Conservation (phyloP, 1,139 yeast species). For the Suhomyces bokatorum region DNA sequence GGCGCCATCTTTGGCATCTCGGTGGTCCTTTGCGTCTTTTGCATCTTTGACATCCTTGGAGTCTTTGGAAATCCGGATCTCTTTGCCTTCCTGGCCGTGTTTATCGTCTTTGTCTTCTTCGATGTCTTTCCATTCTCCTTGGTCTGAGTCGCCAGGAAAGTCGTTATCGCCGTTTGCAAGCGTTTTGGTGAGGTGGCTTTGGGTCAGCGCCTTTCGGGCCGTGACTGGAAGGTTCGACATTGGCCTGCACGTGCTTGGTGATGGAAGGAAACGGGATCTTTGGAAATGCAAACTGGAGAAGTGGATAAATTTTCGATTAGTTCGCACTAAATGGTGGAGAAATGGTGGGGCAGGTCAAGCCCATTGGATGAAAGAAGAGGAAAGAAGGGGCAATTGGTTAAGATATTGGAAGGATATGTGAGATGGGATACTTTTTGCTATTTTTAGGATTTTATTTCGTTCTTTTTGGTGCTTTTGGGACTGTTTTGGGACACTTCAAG, state of each 20-base stretch:
- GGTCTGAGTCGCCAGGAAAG: background rate
- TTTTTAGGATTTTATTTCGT: no score
- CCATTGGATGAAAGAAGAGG: no score
- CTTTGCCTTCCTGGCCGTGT: background rate
- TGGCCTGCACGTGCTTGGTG: background rate
- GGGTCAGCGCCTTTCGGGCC: background rate
- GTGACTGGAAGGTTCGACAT: background rate
- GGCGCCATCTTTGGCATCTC: background rate
- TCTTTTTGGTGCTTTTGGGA: no score
- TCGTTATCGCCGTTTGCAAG: background rate
- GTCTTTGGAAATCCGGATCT: background rate
- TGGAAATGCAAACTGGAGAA: background rate
- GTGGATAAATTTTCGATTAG: background rate
- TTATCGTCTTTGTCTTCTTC: background rate
- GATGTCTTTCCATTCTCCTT: background rate
- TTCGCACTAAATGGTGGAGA: no score
- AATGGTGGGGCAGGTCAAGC: no score
- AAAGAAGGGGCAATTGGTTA: no score
- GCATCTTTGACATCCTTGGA: background rate
- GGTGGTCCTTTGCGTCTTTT: background rate
- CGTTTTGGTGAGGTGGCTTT: conserved; percentile 9
- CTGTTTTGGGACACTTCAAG: no score
- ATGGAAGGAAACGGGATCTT: background rate
- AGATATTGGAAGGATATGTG: no score
- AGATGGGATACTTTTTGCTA: no score